Evolutionary conservation across 345 rosid species (phyloP), one percentile per base, ranked within the genome.

Genomic region (Syzygium aromaticum): DNA sequence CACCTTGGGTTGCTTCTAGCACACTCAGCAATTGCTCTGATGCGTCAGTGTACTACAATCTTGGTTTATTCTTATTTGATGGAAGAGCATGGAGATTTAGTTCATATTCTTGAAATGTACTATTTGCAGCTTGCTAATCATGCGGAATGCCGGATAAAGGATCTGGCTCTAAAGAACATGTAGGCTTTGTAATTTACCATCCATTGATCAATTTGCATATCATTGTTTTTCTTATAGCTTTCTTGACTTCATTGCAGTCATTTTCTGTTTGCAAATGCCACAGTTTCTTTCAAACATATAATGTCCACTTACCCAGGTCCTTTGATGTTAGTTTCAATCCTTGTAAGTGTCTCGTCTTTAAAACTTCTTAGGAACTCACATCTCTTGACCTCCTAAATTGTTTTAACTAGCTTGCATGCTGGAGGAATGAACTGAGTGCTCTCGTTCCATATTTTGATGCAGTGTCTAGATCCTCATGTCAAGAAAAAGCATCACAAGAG

Each of bases 391-490:
- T 33, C 38, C 38, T 3, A 33, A 33, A 3, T 33, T 33, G 38
- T 33, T 33, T 33, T 33, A 33, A 33, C 38, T 33, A 33, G 38
- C 3, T 33, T 33, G 38, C 2, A 33, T 33, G 38, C 38, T 33
- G 38, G 38, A 33, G 38, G 38, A 33, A 33, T 33, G 3, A 33
- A 33, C 38, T 33, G 2, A 33, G 38, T 33, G 38, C 38, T 33
- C 16, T 54, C 43, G 38, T 40, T 82, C 53, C 67, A 51, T 78
- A 33, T 89, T 15, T 61, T 33, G 85, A 84, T 91, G 91, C 92
- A 97, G 99, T 97, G 98, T 82, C 98, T 98, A 10, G 98, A 97
- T 88, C 99, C 99, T 77, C 98, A 97, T 93, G 95, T 96, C 94
- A 97, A 97, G 95, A 96, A 93, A 92, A 92, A 94, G 87, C 98